phyloP scores from a whole-genome alignment of 345 rosid species.

The Eucalyptus cloeziana region DNA sequence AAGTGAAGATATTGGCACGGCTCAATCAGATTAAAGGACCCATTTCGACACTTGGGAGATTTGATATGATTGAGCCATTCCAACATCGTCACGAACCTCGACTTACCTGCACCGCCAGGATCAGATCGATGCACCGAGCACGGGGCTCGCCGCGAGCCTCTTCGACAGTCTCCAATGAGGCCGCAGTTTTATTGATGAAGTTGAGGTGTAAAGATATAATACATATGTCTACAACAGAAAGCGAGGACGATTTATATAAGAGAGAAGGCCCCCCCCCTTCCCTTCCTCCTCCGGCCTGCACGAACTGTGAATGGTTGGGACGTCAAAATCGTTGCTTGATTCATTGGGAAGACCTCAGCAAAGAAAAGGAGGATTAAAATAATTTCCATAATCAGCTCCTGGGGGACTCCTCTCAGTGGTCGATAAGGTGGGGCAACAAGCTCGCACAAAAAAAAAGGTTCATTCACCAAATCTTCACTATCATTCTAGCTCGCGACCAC shows the following conservation, averaged over 20 bases:
- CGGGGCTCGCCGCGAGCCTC: background rate
- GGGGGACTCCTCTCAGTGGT: background rate
- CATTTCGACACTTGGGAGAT: slow-evolving; percentile 17
- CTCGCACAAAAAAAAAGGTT: background rate
- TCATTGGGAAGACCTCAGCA: background rate
- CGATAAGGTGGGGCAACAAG: background rate
- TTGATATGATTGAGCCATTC: slow-evolving; percentile 57
- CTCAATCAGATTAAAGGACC: slow-evolving; percentile 68
- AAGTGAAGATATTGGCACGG: slow-evolving; percentile 59
- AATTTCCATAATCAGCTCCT: background rate
- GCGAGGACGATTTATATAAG: background rate
- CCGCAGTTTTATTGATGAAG: background rate
- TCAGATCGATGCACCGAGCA: background rate
- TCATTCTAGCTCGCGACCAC: background rate
- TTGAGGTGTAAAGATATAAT: background rate
- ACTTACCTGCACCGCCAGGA: background rate
- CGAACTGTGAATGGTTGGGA: slow-evolving; percentile 26
- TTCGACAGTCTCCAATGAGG: background rate
- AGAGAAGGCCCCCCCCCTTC: background rate
- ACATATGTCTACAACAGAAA: background rate
- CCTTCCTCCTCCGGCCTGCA: background rate
- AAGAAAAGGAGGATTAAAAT: background rate
- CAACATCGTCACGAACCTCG: slow-evolving; percentile 20
- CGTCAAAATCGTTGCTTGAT: slow-evolving; percentile 33
- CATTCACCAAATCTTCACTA: background rate